These are phyloP conservation scores for Triangularia verruculosa DNA, from an alignment of 2,329 filamentous ascomycete species.

Conservation along the genomic window DNA sequence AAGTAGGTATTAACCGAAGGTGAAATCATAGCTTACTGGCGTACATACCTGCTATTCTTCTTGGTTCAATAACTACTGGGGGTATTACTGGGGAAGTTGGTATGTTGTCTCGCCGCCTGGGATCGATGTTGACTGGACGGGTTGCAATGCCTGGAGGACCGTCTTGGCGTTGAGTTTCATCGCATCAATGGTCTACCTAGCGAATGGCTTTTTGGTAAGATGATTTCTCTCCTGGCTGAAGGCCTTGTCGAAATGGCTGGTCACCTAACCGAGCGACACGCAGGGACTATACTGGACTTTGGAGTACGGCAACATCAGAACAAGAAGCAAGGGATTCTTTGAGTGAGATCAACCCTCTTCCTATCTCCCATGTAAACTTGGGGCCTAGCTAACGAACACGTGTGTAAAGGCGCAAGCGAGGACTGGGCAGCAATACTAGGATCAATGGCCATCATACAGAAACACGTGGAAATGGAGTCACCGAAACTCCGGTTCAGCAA, in stretches of 20 bases:
- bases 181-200: conserved; percentile 12
- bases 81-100: conserved; percentile 23
- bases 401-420: not conserved
- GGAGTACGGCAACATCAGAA: conserved; percentile 7
- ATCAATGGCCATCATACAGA: not conserved
- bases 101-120: conserved; percentile 13
- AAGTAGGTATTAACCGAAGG: not conserved
- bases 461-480: not conserved
- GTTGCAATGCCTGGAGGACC: conserved; percentile 18
- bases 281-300: conserved; percentile 18
- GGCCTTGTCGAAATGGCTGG: not conserved
- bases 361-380: not conserved
- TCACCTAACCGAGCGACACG: not conserved
- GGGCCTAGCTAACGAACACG: not conserved
- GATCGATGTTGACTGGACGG: conserved; percentile 15
- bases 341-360: not conserved
- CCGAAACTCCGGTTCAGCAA: not conserved
- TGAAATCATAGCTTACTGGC: conserved; percentile 13
- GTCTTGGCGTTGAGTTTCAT: conserved; percentile 22
- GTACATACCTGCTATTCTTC: conserved; percentile 12
- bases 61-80: conserved; percentile 21
- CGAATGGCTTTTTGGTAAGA: conserved; percentile 15
- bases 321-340: not conserved
- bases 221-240: not conserved
- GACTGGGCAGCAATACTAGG: not conserved